Percentiles rank a stretch among this genome's conserved stretches.
phyloP scores from a whole-genome alignment of 805 yeast genomes.

The Wickerhamomyces xylosicus region DNA sequence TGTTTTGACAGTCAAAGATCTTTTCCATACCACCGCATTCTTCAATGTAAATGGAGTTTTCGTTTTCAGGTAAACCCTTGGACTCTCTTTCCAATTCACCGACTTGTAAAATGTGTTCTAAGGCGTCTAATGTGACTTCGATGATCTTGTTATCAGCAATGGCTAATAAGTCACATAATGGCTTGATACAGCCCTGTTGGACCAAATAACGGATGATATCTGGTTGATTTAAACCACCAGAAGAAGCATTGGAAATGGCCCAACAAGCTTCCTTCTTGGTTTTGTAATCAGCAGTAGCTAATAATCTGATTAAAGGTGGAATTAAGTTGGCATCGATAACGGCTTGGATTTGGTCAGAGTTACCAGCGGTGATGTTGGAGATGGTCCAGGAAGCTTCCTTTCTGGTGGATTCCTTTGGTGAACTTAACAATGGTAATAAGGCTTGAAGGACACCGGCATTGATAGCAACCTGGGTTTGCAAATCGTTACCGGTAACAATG shows the following conservation, averaged over 20 bases:
- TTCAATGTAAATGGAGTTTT: conserved; percentile 85
- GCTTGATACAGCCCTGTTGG: conserved; percentile 92
- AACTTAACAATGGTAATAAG: conserved; percentile 64
- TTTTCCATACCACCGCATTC: conserved; percentile 99
- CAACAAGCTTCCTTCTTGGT: conserved; percentile 98
- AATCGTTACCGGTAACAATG: conserved; percentile 93
- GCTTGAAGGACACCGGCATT: conserved; percentile 89
- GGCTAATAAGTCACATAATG: conserved; percentile 83
- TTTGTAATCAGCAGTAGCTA: conserved; percentile 83
- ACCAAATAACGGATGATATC: conserved; percentile 92
- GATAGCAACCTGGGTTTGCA: conserved; percentile 90
- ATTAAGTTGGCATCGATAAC: conserved; percentile 91
- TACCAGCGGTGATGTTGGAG: conserved; percentile 97
- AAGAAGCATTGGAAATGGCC: conserved; percentile 97
- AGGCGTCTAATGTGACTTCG: conserved; percentile 91
- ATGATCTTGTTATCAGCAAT: conserved; percentile 87
- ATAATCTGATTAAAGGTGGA: conserved; percentile 77
- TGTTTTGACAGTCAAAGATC: conserved; percentile 85
- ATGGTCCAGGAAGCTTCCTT: conserved; percentile 99
- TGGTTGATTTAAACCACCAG: conserved; percentile 88
- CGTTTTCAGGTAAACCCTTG: conserved; percentile 58
- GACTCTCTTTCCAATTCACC: conserved; percentile 89
- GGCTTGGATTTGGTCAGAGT: conserved; percentile 89
- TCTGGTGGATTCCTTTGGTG: conserved; percentile 84
- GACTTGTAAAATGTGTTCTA: conserved; percentile 86